phyloP scores from a whole-genome alignment of 257 asterid genomes.

The Jasminum sambac region DNA sequence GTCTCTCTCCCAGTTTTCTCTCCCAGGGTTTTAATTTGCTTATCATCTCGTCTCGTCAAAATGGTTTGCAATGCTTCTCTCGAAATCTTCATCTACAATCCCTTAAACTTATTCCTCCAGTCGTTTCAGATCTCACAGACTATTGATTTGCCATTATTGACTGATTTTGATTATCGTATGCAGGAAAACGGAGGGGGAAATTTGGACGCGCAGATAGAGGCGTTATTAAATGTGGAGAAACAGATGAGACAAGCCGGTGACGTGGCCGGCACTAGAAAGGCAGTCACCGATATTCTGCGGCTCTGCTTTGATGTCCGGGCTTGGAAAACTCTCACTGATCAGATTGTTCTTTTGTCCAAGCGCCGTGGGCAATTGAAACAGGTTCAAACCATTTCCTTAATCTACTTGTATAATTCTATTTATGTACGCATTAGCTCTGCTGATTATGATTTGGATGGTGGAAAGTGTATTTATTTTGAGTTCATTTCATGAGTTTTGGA shows the following conservation, averaged over 20 bases:
- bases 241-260: slow-evolving; percentile 92
- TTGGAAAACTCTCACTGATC: slow-evolving; percentile 88
- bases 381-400: slow-evolving; percentile 34
- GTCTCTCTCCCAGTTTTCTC: not conserved
- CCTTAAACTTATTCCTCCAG: not conserved
- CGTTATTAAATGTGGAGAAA: slow-evolving; percentile 85
- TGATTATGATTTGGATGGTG: not conserved
- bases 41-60: not conserved
- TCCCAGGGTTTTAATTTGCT: not conserved
- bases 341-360: slow-evolving; percentile 81
- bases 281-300: slow-evolving; percentile 79
- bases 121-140: slow-evolving; percentile 31
- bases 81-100: not conserved
- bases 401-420: not conserved
- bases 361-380: slow-evolving; percentile 98
- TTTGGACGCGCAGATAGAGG: slow-evolving; percentile 75
- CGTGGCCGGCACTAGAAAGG: slow-evolving; percentile 79
- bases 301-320: slow-evolving; percentile 94
- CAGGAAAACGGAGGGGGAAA: slow-evolving; percentile 68
- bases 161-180: slow-evolving; percentile 17
- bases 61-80: not conserved
- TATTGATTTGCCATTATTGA: not conserved
- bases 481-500: not conserved
- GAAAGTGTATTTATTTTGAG: not conserved
- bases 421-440: not conserved